Evolutionary conservation across 2,329 filamentous ascomycete genomes (phyloP).

Genomic region (Cladosporium sp.): DNA sequence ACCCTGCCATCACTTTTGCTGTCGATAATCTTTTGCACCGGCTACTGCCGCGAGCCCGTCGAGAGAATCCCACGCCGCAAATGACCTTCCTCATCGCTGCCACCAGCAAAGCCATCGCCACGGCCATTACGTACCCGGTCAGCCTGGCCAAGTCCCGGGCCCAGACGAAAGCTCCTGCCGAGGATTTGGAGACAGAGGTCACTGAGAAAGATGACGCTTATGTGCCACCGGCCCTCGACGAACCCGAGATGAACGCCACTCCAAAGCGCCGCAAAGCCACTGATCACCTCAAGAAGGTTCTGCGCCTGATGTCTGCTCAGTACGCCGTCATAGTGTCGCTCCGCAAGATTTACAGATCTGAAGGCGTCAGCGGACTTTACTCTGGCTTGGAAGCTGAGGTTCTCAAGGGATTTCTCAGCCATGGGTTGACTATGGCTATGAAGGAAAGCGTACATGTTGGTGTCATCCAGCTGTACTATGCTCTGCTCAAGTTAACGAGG

Average conservation of each 20-base stretch:
- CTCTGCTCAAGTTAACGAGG: constrained; percentile 47
- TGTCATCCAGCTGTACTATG: constrained; percentile 66
- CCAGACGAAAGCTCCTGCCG: constrained; percentile 50
- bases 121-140: constrained; percentile 75
- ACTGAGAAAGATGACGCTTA: constrained; percentile 19
- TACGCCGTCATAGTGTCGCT: constrained; percentile 26
- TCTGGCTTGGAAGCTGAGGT: constrained; percentile 70
- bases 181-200: constrained; percentile 20
- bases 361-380: constrained; percentile 67
- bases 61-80: constrained; percentile 47
- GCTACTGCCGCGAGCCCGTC: constrained; percentile 49
- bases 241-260: constrained; percentile 13
- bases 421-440: constrained; percentile 80
- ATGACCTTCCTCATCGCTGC: constrained; percentile 65
- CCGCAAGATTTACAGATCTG: constrained; percentile 34
- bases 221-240: constrained; percentile 13
- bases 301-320: constrained; percentile 24
- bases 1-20: constrained; percentile 81
- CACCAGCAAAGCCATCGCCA: constrained; percentile 70
- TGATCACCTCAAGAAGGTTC: constrained; percentile 2
- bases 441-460: constrained; percentile 71
- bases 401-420: constrained; percentile 75
- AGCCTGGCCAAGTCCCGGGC: constrained; percentile 76
- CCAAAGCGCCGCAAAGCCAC: constrained; percentile 6
- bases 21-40: constrained; percentile 67